These are phyloP conservation scores for Candolleomyces eurysporus DNA, from an alignment of 768 basidiomycete genomes.

Conservation along the genomic window DNA sequence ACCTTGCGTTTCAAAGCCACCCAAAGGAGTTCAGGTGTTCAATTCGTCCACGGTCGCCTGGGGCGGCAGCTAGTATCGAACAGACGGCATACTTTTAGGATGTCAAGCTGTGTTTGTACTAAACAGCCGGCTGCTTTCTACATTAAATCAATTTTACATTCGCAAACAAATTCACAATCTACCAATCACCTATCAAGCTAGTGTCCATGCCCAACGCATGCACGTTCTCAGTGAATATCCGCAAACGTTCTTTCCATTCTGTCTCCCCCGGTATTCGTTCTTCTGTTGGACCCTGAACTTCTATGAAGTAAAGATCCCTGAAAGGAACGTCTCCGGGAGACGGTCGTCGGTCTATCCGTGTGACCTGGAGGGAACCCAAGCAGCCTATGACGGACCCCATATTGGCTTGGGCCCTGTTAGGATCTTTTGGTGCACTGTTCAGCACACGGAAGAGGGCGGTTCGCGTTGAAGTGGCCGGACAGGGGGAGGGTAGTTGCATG, in stretches of 20 bases:
- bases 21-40: slow-evolving; percentile 1
- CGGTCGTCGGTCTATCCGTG: slow-evolving; percentile 67
- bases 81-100: background rate
- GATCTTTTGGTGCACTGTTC: slow-evolving; percentile 10
- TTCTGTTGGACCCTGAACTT: slow-evolving; percentile 35
- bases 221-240: slow-evolving; percentile 32
- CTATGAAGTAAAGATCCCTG: slow-evolving; percentile 62
- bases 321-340: slow-evolving; percentile 45
- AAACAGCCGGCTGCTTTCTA: no score
- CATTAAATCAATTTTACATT: background rate
- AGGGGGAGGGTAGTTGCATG: slow-evolving; percentile 13
- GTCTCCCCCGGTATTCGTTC: slow-evolving; percentile 2
- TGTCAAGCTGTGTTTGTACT: no score
- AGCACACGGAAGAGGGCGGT: slow-evolving; percentile 34
- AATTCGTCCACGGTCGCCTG: background rate
- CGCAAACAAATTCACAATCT: background rate
- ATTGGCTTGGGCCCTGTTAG: slow-evolving; percentile 9
- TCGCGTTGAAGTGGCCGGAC: slow-evolving; percentile 11
- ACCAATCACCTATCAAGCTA: slow-evolving; percentile 52
- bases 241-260: slow-evolving; percentile 33
- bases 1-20: slow-evolving; percentile 1
- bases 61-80: background rate
- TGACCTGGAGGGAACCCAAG: slow-evolving; percentile 39
- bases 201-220: slow-evolving; percentile 32
- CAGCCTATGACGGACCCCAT: slow-evolving; percentile 28